These are phyloP conservation scores for Penicillium occitanis DNA, from an alignment of 2,329 filamentous ascomycete species.

Conservation along the genomic window DNA sequence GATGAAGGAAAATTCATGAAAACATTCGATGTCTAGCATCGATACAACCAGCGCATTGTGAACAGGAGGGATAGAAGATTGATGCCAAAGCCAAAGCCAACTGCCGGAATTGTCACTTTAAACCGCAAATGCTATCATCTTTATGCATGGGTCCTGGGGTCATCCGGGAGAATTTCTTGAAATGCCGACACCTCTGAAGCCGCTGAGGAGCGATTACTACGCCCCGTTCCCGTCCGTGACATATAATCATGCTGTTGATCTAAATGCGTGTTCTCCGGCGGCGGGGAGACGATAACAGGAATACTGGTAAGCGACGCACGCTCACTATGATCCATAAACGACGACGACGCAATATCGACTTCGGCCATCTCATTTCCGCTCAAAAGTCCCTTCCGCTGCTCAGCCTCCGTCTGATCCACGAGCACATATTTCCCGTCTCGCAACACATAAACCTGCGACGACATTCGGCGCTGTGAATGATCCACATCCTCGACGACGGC, in stretches of 20 bases:
- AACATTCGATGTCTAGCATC: conserved; percentile 17
- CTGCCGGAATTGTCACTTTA: background rate
- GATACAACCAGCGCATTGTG: conserved; percentile 9
- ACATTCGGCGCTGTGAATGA: conserved; percentile 12
- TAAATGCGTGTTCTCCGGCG: conserved; percentile 11
- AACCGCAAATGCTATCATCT: background rate
- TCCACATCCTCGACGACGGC: conserved; percentile 25
- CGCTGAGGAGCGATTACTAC: conserved; percentile 1
- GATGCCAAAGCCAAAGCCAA: background rate
- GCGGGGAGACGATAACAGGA: conserved; percentile 19
- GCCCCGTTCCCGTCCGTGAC: background rate
- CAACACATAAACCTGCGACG: conserved; percentile 19
- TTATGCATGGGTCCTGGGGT: conserved; percentile 4
- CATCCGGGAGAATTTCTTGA: conserved; percentile 7
- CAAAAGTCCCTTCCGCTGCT: conserved; percentile 4
- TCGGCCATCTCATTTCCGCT: conserved; percentile 5
- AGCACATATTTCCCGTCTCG: conserved; percentile 18
- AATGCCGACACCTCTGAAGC: conserved; percentile 3
- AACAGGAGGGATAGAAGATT: background rate
- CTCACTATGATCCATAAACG: conserved; percentile 5
- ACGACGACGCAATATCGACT: conserved; percentile 14
- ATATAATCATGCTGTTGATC: background rate
- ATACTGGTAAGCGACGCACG: conserved; percentile 11
- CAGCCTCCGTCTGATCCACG: conserved; percentile 16
- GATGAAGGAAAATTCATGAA: conserved; percentile 20